Evolutionary conservation across 768 basidiomycete genomes (phyloP), one percentile per base, ranked within the genome.

Genomic region (Serendipita sp.): DNA sequence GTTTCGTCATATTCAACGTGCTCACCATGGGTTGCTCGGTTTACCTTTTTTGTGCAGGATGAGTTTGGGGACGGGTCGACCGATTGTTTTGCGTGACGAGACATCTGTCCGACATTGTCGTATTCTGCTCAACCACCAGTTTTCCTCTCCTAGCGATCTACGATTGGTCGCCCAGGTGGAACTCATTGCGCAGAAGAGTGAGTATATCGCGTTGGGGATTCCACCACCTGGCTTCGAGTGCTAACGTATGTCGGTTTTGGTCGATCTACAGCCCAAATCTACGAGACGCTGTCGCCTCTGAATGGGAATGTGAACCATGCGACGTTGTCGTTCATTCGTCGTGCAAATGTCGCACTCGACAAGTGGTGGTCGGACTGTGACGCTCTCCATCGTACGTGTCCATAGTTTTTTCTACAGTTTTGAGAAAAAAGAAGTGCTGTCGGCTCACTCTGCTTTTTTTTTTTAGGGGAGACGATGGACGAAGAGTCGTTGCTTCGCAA

Each of bases 281-380:
- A 91, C 68, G 92, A 95, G 70, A 91, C 90, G 4, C 78, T 97
- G 34, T 83, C 86, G 2, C 87, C 91, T 2, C 75, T 94, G 64
- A 88, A 89, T 68, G 91, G 91, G 5, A 86, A 90, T 68, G 85
- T 94, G 65, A 91, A 87, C 68, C 84, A 86, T 67, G 86, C 84
- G 64, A 91, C 92, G 1, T 77, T 94, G 32, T 82, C 89, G 3
- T 90, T 95, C 70, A 89, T 95, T 68, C 84, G 89, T 23, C 83
- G 91, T 8, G 91, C 92, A 63, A 89, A 88, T 66, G 77, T 85
- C 47, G 90, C 91, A 7, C 78, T 97, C 64, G 89, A 93, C 68
- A 88, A 86, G 70, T 96, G 93, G 93, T 91, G 88, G 83, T 75
- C 78, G 44, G 91, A 93, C 68, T 92, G 90, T 72, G 88, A 95